A percentile compares a stretch with the other conserved stretches of the same genome.
Evolutionary conservation across 2,329 filamentous ascomycete genomes (phyloP).

Genomic region (Cladosporium sp.): DNA sequence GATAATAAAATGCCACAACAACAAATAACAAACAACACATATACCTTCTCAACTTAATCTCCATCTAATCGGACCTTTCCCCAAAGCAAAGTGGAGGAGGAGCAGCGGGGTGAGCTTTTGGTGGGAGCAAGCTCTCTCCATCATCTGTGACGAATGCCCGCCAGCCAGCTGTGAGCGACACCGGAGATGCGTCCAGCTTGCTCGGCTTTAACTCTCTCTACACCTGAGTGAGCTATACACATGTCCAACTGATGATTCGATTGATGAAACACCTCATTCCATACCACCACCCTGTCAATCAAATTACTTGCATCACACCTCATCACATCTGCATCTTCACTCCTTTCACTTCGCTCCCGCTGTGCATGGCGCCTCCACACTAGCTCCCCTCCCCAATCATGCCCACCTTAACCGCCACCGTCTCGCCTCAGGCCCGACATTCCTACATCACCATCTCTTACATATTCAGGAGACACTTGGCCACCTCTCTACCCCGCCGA

Average conservation of each 20-base stretch:
- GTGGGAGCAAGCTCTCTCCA: background rate
- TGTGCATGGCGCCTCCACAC: background rate
- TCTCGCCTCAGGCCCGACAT: constrained; percentile 36
- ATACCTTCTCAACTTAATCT: background rate
- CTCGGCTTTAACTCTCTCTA: too few species aligned
- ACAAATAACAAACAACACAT: too few species aligned
- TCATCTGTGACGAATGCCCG: background rate
- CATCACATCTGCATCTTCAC: too few species aligned
- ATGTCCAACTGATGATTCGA: too few species aligned
- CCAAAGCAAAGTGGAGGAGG: constrained; percentile 3
- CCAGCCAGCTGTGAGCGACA: too few species aligned
- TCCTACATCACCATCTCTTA: constrained; percentile 37
- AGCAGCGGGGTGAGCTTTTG: constrained; percentile 5
- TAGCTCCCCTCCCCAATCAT: constrained; percentile 11
- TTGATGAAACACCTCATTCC: too few species aligned
- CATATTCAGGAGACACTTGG: constrained; percentile 18
- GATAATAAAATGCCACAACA: too few species aligned
- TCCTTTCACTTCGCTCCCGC: too few species aligned
- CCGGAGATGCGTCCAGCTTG: background rate
- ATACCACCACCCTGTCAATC: background rate
- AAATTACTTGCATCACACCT: too few species aligned
- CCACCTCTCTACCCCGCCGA: constrained; percentile 7
- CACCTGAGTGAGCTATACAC: too few species aligned
- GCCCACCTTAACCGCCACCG: constrained; percentile 23
- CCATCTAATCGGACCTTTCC: constrained; percentile 3